Evolutionary conservation across 352 stramenopile genomes (phyloP), one percentile per base, ranked within the genome.

Genomic region (Pseudoperonospora humuli): DNA sequence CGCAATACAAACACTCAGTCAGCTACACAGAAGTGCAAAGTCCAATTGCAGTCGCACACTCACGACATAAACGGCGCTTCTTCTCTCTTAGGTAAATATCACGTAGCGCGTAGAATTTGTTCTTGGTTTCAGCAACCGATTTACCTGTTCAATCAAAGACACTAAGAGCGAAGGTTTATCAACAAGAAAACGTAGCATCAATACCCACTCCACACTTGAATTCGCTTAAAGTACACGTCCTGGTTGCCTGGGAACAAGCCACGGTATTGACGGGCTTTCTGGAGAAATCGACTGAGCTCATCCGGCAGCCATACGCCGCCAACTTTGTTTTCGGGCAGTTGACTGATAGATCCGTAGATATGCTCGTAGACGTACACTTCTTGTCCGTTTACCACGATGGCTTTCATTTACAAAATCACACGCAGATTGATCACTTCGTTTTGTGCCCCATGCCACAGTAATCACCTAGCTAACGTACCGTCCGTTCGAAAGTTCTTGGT

Each of bases 81-180:
- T 69, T 67, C 28, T 84, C 69, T 2, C 54, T 63, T 3, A 84
- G n/a, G 45, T 77, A 85, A 20, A 90, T 50, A 1, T 86, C 71
- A 7, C 73, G 70, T 18, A 86, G 54, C 27, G 71, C 54, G 43
- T 87, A 86, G 36, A 91, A 88, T 54, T 91, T 91, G 45, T 34
- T 64, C 26, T 65, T 70, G 3, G 72, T 67, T 18, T 91, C 71
- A 5, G 55, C 60, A 11, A 85, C 58, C 7, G 67, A 78, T 48
- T 83, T 85, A 14, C 68, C 70, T 82, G 14, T 10, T 36, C 17
- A 33, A 26, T 8, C n/a, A n/a, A 15, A 21, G 5, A 20, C 11
- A 13, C 23, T 38, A 21, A 46, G 19, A n/a, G 37, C 31, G 11
- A 36, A 36, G 11, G 14, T 20, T n/a, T n/a, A n/a, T n/a, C n/a